Percentiles rank a stretch among this genome's conserved stretches.
phyloP scores from a whole-genome alignment of 257 asterid genomes.

The Solanum gandarillasii region DNA sequence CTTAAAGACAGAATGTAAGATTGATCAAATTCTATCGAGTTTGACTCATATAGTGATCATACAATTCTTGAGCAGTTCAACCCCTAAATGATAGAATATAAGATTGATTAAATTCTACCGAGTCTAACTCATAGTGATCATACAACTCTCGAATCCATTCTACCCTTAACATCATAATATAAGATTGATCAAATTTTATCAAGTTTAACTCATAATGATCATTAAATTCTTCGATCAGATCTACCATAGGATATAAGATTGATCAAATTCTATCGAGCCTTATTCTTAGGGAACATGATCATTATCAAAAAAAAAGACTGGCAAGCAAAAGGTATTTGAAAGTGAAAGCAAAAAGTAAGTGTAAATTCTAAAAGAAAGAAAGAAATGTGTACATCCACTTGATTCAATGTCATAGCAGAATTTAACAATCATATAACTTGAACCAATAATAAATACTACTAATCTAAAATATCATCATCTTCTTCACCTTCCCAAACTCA shows the following conservation, averaged over 20 bases:
- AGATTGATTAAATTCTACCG: not conserved
- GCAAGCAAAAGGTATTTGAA: too few relatives aligned
- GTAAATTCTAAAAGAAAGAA: not conserved
- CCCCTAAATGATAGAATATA: too few relatives aligned
- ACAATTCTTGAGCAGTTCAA: too few relatives aligned
- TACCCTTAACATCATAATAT: not conserved
- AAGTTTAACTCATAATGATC: not conserved
- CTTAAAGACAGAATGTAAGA: too few relatives aligned
- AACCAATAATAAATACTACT: not conserved
- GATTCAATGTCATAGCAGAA: not conserved
- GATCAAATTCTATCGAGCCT: not conserved
- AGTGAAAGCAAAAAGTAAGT: not conserved
- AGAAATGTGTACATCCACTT: not conserved
- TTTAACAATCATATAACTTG: not conserved
- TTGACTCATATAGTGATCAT: not conserved
- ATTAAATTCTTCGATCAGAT: accelerated
- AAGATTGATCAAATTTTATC: not conserved
- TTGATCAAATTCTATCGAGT: not conserved
- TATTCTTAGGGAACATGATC: not conserved
- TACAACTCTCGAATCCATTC: not conserved
- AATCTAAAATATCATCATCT: not conserved
- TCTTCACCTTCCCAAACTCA: not conserved
- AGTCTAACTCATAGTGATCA: not conserved
- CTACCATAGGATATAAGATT: not conserved
- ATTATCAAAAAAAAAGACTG: not conserved